These are phyloP conservation scores for Leccinum broughii DNA, from an alignment of 768 basidiomycete species.

Conservation along the genomic window DNA sequence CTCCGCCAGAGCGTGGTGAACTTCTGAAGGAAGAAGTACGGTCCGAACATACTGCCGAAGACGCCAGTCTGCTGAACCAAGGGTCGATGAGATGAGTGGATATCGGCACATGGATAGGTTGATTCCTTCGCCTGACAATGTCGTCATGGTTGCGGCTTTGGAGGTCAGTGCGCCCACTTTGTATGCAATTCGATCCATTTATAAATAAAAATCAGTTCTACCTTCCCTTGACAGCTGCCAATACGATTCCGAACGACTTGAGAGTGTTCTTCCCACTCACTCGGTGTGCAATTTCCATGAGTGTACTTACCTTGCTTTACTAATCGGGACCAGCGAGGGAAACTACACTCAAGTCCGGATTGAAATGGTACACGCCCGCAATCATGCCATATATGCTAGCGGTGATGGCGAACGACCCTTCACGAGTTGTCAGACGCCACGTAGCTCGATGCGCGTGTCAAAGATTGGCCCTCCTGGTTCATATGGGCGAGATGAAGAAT, in stretches of 20 bases:
- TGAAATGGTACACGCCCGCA: conserved; percentile 80
- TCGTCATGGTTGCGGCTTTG: conserved; percentile 86
- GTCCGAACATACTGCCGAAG: conserved; percentile 66
- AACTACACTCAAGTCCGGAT: conserved; percentile 91
- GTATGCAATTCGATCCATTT: conserved; percentile 7
- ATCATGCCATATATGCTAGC: conserved; percentile 87
- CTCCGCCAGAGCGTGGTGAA: conserved; percentile 80
- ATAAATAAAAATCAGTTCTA: conserved; percentile 58
- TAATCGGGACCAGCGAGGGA: conserved; percentile 67
- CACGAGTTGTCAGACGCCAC: conserved; percentile 78
- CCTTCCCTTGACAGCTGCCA: conserved; percentile 72
- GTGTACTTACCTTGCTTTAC: conserved; percentile 1
- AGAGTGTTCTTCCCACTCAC: conserved; percentile 85
- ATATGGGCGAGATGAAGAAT: conserved; percentile 89
- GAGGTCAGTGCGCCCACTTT: conserved; percentile 58
- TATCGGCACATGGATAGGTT: conserved; percentile 94
- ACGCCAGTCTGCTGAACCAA: conserved; percentile 67
- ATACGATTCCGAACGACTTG: conserved; percentile 74
- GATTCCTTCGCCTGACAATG: conserved; percentile 92
- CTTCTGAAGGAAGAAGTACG: conserved; percentile 67
- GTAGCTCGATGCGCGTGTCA: conserved; percentile 85
- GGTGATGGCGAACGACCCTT: conserved; percentile 84
- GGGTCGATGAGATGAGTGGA: conserved; percentile 80
- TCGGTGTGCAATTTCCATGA: conserved; percentile 50
- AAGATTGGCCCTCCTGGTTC: conserved; percentile 80